A percentile compares a stretch with the other conserved stretches of the same genome.
These are phyloP conservation scores for Sphaerulina populicola DNA, from an alignment of 2,329 filamentous ascomycete species.

Conservation along the genomic window DNA sequence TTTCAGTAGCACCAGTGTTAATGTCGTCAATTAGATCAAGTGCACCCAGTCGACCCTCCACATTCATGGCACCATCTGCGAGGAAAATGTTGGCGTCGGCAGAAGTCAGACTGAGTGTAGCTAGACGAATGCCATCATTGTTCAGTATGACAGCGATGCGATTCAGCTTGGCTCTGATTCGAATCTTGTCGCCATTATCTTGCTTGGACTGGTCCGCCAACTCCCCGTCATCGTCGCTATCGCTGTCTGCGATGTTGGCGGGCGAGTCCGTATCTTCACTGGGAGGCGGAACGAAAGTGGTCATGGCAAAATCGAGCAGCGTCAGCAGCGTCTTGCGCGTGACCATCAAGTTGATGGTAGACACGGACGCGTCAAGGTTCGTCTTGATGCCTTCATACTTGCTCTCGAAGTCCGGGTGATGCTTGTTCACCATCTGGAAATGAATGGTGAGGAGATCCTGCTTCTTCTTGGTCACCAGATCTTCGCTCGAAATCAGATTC, in stretches of 20 bases:
- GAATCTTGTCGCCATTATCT: conserved; percentile 60
- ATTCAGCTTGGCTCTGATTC: conserved; percentile 87
- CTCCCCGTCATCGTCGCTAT: conserved; percentile 30
- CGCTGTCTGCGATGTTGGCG: conserved; percentile 20
- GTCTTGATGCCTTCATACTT: conserved; percentile 90
- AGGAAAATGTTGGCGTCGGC: conserved; percentile 87
- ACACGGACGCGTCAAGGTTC: conserved; percentile 82
- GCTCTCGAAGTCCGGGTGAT: conserved; percentile 86
- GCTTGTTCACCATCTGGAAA: conserved; percentile 72
- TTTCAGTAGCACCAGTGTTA: conserved; percentile 74
- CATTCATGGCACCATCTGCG: conserved; percentile 73
- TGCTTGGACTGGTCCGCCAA: conserved; percentile 34
- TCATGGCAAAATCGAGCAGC: conserved; percentile 82
- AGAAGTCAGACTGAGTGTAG: conserved; percentile 84
- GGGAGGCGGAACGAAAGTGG: conserved; percentile 62
- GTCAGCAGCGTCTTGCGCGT: conserved; percentile 89
- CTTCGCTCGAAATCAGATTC: conserved; percentile 91
- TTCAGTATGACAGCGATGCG: conserved; percentile 92
- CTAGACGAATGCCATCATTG: conserved; percentile 90
- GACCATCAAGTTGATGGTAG: conserved; percentile 92
- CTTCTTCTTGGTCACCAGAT: conserved; percentile 57
- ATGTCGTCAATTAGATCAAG: conserved; percentile 87
- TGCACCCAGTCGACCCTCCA: conserved; percentile 79
- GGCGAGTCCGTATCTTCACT: conserved; percentile 17
- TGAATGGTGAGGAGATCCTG: conserved; percentile 80